Evolutionary conservation across 2,329 filamentous ascomycete genomes (phyloP).

Genomic region (Verticillium longisporum): DNA sequence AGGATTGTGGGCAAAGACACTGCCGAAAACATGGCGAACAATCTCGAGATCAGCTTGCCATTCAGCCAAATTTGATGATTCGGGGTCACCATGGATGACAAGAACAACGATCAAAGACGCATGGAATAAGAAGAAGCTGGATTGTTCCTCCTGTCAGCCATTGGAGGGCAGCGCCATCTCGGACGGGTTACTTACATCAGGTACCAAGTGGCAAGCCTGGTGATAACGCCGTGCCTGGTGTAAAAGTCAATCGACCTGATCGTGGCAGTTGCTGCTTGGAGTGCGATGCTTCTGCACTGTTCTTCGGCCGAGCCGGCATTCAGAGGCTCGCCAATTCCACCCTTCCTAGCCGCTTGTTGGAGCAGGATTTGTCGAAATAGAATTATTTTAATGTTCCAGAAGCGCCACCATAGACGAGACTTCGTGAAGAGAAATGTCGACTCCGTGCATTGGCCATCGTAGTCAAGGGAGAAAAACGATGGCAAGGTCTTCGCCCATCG

Average conservation of each 20-base stretch:
- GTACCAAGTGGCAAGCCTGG: conserved; percentile 22
- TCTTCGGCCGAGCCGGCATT: conserved; percentile 12
- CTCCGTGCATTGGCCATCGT: conserved; percentile 10
- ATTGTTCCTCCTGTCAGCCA: neutral
- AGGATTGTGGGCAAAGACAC: conserved; percentile 15
- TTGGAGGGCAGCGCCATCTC: neutral
- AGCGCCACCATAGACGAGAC: conserved; percentile 22
- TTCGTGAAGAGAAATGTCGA: conserved; percentile 17
- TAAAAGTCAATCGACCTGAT: conserved; percentile 19
- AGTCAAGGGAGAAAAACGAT: conserved; percentile 15
- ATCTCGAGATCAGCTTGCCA: conserved; percentile 21
- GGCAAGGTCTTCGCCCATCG: conserved; percentile 19
- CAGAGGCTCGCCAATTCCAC: conserved; percentile 2
- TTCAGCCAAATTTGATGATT: conserved; percentile 15
- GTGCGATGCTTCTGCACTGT: conserved; percentile 15
- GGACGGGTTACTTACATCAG: conserved; percentile 15
- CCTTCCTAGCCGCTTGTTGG: conserved; percentile 15
- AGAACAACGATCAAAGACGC: conserved; percentile 21
- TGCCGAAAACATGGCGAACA: conserved; percentile 16
- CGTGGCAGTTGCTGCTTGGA: conserved; percentile 18
- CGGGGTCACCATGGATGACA: conserved; percentile 18
- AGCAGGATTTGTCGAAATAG: conserved; percentile 21
- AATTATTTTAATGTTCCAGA: conserved; percentile 24
- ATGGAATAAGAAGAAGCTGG: conserved; percentile 23
- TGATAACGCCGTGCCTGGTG: conserved; percentile 11